Evolutionary conservation across 495 filamentous ascomycete genomes (phyloP), one percentile per base, ranked within the genome.

Genomic region (Talaromyces borbonicus): DNA sequence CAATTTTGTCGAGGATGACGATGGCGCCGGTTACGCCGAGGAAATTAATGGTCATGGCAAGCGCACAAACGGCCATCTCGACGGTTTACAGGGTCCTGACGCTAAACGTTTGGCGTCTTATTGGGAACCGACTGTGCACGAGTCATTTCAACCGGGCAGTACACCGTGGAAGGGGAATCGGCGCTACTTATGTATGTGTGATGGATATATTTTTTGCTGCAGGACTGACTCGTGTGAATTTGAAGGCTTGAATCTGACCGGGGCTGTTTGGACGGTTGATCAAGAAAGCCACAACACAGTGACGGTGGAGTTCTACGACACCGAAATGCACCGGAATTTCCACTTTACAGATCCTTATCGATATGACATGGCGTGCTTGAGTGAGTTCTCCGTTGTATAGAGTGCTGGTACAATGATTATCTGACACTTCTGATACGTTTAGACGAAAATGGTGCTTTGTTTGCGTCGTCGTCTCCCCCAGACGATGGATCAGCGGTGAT

Each of bases 291-390:
- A 97, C 51, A 76, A 97, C 61, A 98, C 90, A 5, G 83, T 98
- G 20, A 97, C 93, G 0, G 87, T 97, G 12, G 92, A 98, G 52
- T 98, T 98, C 60, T 95, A 96, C 58, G 92, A 98, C 64, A 78
- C 85, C 16, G 87, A 95, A 49, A 80, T 80, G 43, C 86, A 95
- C 57, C 75, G 93, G 18, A 85, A 94, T 63, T 96, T 95, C 55
- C 92, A 98, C 65, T 97, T 77, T 64, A 97, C 90, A 2, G 92
- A 98, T 56, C 88, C 88, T 1, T 94, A 85, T 56, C 69, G 86
- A 16, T 96, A 97, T 62, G 93, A 98, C 63, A 93, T 93, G 57
- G 90, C 92, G n/a, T 96, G 90, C 53, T 66, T 84, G 2, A 83
- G 73, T 77, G 53, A 56, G 72, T 67, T 31, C n/a, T n/a, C n/a